Evolutionary conservation across 1,139 yeast genomes (phyloP).

Genomic region (Geotrichum phurueaensis): DNA sequence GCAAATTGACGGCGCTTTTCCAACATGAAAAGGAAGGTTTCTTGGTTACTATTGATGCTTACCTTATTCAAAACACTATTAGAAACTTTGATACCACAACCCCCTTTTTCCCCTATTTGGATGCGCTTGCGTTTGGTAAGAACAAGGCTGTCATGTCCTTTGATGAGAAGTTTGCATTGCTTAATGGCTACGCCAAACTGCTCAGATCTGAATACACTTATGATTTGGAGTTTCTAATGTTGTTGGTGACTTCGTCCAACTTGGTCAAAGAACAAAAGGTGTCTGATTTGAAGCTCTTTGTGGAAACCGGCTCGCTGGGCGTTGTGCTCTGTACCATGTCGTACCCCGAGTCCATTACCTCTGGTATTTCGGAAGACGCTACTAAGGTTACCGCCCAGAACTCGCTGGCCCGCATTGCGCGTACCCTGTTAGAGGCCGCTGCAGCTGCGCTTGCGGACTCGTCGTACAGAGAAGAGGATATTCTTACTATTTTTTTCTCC

Average conservation of each 20-base stretch:
- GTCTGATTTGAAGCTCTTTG: slow-evolving; percentile 51
- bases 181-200: slow-evolving; percentile 14
- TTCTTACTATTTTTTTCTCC: slow-evolving; percentile 54
- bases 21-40: slow-evolving; percentile 45
- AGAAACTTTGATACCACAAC: slow-evolving; percentile 33
- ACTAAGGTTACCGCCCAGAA: not conserved
- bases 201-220: slow-evolving; percentile 23
- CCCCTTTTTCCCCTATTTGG: slow-evolving; percentile 14
- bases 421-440: slow-evolving; percentile 11
- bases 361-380: not conserved
- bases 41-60: slow-evolving; percentile 51
- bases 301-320: slow-evolving; percentile 56
- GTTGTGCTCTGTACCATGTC: slow-evolving; percentile 48
- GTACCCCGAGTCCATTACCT: slow-evolving; percentile 6
- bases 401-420: slow-evolving; percentile 10
- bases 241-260: slow-evolving; percentile 30
- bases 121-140: slow-evolving; percentile 1
- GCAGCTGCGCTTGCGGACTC: slow-evolving; percentile 15
- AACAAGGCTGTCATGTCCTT: not conserved
- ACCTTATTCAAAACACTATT: slow-evolving; percentile 47
- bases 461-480: slow-evolving; percentile 53
- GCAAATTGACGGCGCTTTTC: slow-evolving; percentile 37
- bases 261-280: slow-evolving; percentile 23
- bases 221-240: slow-evolving; percentile 31
- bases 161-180: slow-evolving; percentile 11